Evolutionary conservation across 805 yeast species (phyloP).

Genomic region (Ogataea degrootiae): DNA sequence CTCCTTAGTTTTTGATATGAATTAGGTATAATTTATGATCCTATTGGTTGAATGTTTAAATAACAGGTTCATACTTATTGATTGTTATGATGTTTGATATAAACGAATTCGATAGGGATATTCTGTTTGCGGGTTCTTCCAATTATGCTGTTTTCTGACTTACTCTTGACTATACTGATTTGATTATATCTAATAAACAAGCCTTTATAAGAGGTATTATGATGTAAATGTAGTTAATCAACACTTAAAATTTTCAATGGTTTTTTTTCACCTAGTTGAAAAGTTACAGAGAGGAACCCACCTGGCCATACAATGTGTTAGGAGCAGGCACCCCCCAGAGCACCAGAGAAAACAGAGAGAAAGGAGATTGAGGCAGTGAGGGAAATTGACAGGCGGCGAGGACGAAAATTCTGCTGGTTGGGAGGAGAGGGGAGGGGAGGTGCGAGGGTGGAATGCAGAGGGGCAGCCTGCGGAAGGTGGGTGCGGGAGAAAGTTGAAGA

Average conservation of each 20-base stretch:
- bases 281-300: background rate
- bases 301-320: too few relatives aligned
- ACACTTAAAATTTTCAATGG: constrained; percentile 3
- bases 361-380: background rate
- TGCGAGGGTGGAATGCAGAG: background rate
- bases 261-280: background rate
- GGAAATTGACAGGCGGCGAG: background rate
- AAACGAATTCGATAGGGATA: too few relatives aligned
- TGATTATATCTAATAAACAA: background rate
- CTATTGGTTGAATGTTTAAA: too few relatives aligned
- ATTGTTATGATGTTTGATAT: background rate
- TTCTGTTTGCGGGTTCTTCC: too few relatives aligned
- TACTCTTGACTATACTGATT: constrained; percentile 3
- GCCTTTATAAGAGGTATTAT: background rate
- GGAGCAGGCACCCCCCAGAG: too few relatives aligned
- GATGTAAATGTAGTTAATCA: background rate
- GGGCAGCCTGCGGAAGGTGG: too few relatives aligned
- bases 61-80: too few relatives aligned
- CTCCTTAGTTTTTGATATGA: too few relatives aligned
- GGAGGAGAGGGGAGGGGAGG: background rate
- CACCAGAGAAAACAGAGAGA: too few relatives aligned
- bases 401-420: background rate
- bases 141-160: background rate
- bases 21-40: too few relatives aligned
- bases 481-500: too few relatives aligned